These are phyloP conservation scores for Trichoderma sp. DNA, from an alignment of 2,329 filamentous ascomycete genomes.

Conservation along the genomic window DNA sequence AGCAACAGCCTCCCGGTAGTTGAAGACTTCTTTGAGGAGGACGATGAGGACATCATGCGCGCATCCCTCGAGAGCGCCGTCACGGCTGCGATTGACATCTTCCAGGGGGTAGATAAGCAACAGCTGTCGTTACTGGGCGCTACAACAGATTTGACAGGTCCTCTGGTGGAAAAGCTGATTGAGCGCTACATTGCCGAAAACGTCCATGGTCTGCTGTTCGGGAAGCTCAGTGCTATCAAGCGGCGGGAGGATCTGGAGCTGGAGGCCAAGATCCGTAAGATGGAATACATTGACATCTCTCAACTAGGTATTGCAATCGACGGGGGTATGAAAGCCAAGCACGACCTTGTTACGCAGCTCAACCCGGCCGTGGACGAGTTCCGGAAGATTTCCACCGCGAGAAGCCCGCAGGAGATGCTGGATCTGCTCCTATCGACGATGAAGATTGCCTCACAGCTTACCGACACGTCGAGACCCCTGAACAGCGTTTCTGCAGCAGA, in stretches of 20 bases:
- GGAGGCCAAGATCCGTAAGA: slow-evolving; percentile 86
- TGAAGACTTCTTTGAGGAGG: slow-evolving; percentile 74
- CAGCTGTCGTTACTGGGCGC: slow-evolving; percentile 89
- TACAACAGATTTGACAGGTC: slow-evolving; percentile 90
- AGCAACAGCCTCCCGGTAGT: slow-evolving; percentile 50
- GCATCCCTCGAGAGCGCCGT: slow-evolving; percentile 88
- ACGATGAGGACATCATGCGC: slow-evolving; percentile 90
- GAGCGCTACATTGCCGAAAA: slow-evolving; percentile 94
- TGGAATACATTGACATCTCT: slow-evolving; percentile 91
- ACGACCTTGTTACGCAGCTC: slow-evolving; percentile 76
- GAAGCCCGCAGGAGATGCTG: slow-evolving; percentile 87
- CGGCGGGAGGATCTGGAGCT: slow-evolving; percentile 82
- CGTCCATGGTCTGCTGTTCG: slow-evolving; percentile 86
- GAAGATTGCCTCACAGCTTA: slow-evolving; percentile 75
- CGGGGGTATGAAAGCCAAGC: slow-evolving; percentile 75
- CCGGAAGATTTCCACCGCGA: slow-evolving; percentile 75
- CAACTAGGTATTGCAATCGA: slow-evolving; percentile 89
- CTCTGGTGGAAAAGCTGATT: slow-evolving; percentile 88
- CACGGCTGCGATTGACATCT: slow-evolving; percentile 90
- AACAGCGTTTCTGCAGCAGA: slow-evolving; percentile 37
- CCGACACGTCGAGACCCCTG: slow-evolving; percentile 52
- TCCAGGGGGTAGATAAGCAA: slow-evolving; percentile 93
- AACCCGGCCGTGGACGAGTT: slow-evolving; percentile 84
- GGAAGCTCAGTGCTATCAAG: slow-evolving; percentile 75
- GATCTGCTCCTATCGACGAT: slow-evolving; percentile 76